Evolutionary conservation across 257 asterid genomes (phyloP).

Genomic region (Coffea eugenioides): DNA sequence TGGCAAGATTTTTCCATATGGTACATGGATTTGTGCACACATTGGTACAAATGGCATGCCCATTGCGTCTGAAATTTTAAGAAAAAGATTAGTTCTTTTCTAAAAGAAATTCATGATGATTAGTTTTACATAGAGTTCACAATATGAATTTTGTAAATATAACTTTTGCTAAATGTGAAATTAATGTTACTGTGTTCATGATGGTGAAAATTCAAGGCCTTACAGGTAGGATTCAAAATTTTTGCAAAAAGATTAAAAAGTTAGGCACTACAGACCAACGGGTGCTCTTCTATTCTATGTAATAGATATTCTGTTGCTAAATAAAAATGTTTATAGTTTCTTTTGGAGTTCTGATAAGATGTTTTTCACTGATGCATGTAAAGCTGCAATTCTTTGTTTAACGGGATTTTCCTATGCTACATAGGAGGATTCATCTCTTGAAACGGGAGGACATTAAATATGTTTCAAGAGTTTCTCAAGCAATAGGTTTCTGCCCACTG

Average conservation of each 20-base stretch:
- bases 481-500: conserved; percentile 52
- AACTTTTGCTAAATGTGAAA: not conserved
- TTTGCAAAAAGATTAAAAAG: no score
- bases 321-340: not conserved
- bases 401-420: conserved; percentile 40
- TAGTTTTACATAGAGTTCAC: not conserved
- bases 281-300: not conserved
- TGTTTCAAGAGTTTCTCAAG: conserved; percentile 42
- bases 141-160: no score
- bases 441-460: conserved; percentile 38
- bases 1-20: not conserved
- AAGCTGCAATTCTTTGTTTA: conserved; percentile 2
- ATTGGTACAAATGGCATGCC: not conserved
- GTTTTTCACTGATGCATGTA: not conserved
- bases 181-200: no score
- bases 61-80: no score
- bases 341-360: not conserved
- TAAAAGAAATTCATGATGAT: not conserved
- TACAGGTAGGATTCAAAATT: not conserved
- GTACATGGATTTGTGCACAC: not conserved
- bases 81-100: no score
- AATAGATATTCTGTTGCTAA: not conserved
- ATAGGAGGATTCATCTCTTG: conserved; percentile 21
- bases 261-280: not conserved
- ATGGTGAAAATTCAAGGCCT: not conserved